Evolutionary conservation across 768 basidiomycete species (phyloP).

Genomic region (Goffeauzyma gilvescens): DNA sequence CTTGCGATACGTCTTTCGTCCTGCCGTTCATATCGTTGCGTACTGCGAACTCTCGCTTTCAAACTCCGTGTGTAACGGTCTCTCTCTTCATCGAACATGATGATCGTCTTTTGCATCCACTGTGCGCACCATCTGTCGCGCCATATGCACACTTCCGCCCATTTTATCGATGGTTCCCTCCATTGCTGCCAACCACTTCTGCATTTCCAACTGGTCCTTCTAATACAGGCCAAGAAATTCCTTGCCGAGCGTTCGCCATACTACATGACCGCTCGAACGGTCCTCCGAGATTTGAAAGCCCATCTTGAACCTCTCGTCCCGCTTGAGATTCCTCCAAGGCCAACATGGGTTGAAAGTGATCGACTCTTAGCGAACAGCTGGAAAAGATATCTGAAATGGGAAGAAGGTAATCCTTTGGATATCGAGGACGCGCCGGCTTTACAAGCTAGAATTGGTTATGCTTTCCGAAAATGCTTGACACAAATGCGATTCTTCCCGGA

Average conservation of each 20-base stretch:
- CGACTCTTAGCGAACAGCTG: conserved; percentile 61
- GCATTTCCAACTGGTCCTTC: no score
- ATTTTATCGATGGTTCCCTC: no score
- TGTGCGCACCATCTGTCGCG: no score
- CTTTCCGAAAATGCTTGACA: conserved; percentile 73
- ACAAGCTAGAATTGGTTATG: conserved; percentile 52
- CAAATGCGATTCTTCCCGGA: conserved; percentile 89
- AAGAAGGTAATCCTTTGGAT: conserved; percentile 81
- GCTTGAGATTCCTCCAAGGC: conserved; percentile 48
- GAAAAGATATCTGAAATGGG: conserved; percentile 87
- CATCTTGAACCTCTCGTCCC: conserved; percentile 47
- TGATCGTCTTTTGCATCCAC: background rate
- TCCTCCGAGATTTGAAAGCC: conserved; percentile 57
- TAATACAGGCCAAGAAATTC: conserved; percentile 78
- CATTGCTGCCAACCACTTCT: no score
- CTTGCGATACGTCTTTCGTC: no score
- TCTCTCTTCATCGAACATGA: background rate
- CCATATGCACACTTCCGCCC: no score
- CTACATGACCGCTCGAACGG: conserved; percentile 85
- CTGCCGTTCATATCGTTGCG: no score
- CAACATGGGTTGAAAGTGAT: conserved; percentile 55
- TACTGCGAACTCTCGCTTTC: no score
- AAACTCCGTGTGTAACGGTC: background rate
- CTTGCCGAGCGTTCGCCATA: conserved; percentile 76
- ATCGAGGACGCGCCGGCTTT: conserved; percentile 59